These are phyloP conservation scores for Pezicula carpinea DNA, from an alignment of 2,329 filamentous ascomycete genomes.

Conservation along the genomic window DNA sequence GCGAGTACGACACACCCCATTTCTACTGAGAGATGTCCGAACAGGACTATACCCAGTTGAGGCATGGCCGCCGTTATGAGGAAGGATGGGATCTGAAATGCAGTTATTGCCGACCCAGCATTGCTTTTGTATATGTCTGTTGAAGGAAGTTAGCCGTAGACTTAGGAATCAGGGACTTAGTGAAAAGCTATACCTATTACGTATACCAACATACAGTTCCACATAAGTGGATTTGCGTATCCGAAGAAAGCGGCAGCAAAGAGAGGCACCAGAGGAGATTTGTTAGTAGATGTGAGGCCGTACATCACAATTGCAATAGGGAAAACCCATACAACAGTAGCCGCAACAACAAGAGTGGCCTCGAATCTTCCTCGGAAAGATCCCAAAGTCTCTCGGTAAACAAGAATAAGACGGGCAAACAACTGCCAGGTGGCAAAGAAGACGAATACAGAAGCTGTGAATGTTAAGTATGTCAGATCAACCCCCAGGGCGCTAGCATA, in stretches of 20 bases:
- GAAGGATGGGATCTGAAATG: conserved; percentile 39
- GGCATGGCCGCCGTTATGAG: conserved; percentile 35
- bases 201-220: conserved; percentile 39
- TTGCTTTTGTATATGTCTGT: conserved; percentile 36
- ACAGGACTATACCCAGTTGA: conserved; percentile 33
- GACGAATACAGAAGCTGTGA: no score
- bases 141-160: not conserved
- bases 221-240: conserved; percentile 37
- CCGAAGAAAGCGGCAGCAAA: conserved; percentile 35
- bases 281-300: conserved; percentile 37
- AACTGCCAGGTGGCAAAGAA: no score
- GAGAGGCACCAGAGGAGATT: conserved; percentile 36
- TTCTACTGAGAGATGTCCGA: conserved; percentile 30
- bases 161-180: not conserved
- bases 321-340: conserved; percentile 25
- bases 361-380: no score
- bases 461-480: no score
- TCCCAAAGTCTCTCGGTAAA: no score
- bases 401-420: no score
- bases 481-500: no score
- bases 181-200: conserved; percentile 27
- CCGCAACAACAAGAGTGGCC: no score
- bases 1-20: no score
- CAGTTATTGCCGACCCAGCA: conserved; percentile 36
- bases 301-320: conserved; percentile 38